These are phyloP conservation scores for Aspergillus alliaceus DNA, from an alignment of 2,329 filamentous ascomycete species.

Conservation along the genomic window DNA sequence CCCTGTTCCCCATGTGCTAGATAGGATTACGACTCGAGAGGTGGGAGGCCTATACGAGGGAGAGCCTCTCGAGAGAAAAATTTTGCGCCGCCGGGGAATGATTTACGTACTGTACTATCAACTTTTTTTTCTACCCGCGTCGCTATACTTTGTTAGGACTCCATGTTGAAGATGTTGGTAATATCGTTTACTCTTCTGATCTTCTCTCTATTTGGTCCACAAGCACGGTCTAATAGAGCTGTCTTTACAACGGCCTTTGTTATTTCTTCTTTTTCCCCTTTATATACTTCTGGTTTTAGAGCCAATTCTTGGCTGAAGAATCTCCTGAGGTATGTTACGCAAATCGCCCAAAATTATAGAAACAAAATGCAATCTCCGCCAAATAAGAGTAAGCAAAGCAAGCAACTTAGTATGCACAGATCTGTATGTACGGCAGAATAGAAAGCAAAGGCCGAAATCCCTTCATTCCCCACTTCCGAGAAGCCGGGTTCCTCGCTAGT, in stretches of 20 bases:
- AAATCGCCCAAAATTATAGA: neutral
- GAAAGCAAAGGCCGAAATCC: too few relatives aligned
- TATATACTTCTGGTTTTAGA: too few relatives aligned
- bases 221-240: too few relatives aligned
- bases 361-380: neutral
- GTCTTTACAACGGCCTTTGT: too few relatives aligned
- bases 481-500: neutral
- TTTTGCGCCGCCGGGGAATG: slow-evolving; percentile 3
- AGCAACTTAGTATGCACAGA: neutral
- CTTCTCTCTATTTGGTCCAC: too few relatives aligned
- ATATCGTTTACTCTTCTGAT: too few relatives aligned
- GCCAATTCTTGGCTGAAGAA: neutral
- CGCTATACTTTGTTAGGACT: too few relatives aligned
- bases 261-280: too few relatives aligned
- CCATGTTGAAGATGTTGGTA: too few relatives aligned
- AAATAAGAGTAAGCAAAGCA: too few relatives aligned
- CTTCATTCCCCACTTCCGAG: neutral
- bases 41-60: neutral
- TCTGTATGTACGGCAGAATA: neutral
- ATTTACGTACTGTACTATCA: too few relatives aligned
- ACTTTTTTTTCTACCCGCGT: neutral
- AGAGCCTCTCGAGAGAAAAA: neutral
- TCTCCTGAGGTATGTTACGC: neutral
- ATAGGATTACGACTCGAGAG: too few relatives aligned
- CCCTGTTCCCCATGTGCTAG: slow-evolving; percentile 11